Conservation (phyloP, 768 basidiomycete genomes). For the Candolleomyces eurysporus region DNA sequence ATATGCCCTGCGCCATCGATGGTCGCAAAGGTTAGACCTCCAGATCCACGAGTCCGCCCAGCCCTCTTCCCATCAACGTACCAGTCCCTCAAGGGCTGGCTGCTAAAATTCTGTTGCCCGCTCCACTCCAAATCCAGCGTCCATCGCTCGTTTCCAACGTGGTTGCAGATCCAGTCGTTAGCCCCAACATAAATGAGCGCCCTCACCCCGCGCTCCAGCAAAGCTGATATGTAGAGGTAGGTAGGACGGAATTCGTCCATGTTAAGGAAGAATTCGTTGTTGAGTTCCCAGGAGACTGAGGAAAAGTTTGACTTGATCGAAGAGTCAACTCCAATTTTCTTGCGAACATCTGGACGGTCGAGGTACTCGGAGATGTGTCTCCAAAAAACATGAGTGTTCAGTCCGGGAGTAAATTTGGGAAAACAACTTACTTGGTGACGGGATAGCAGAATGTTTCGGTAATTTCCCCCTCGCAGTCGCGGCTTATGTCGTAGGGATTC, state of each 20-base stretch:
- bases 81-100: slow-evolving; percentile 58
- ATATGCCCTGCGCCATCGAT: slow-evolving; percentile 71
- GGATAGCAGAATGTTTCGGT: slow-evolving; percentile 57
- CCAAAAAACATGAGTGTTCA: neutral
- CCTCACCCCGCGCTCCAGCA: slow-evolving; percentile 70
- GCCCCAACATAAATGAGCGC: slow-evolving; percentile 70
- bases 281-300: slow-evolving; percentile 37
- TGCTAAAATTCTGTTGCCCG: slow-evolving; percentile 45
- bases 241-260: slow-evolving; percentile 47
- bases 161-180: slow-evolving; percentile 76
- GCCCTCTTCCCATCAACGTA: slow-evolving; percentile 43
- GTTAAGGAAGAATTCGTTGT: slow-evolving; percentile 42
- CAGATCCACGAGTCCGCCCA: slow-evolving; percentile 38
- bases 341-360: slow-evolving; percentile 50
- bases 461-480: slow-evolving; percentile 50
- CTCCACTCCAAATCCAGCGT: slow-evolving; percentile 69
- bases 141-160: slow-evolving; percentile 75
- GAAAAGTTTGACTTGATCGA: slow-evolving; percentile 32
- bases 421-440: slow-evolving; percentile 32
- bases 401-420: no score
- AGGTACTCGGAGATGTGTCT: slow-evolving; percentile 65
- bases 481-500: slow-evolving; percentile 71
- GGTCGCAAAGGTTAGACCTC: slow-evolving; percentile 62
- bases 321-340: slow-evolving; percentile 60
- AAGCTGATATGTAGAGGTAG: slow-evolving; percentile 56